Base-by-base conservation (phyloP, 495 filamentous ascomycete species). In the Aspergillus carlsbadensis region DNA sequence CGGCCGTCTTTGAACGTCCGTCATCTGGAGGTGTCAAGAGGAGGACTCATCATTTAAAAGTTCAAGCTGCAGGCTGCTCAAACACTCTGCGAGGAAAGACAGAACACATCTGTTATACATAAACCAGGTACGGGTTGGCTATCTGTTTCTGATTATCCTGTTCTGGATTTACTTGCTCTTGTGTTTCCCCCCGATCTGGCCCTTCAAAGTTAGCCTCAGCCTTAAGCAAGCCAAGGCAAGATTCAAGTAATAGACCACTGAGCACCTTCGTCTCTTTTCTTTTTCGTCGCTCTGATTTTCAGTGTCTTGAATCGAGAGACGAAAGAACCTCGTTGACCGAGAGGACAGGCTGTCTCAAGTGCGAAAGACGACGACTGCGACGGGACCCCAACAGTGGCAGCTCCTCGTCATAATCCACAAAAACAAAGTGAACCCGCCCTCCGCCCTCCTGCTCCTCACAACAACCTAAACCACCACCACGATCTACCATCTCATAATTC, bases 331-430 rank as follows among this genome's bases (percentile, higher is more conserved):
- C 8, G 26, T 29, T 29, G 26, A 29, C 26, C 26, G 26, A 29
- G 26, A 29, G 26, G 26, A 29, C 26, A 29, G 26, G 26, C 26
- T 29, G 26, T 29, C 26, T 29, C 4, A 29, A 29, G 26, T 29
- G 26, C 26, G 26, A 29, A 29, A 29, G 26, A 29, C 26, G 8
- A 29, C 26, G 26, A 29, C 26, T 4, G 26, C 8, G 26, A 29
- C 26, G 8, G 26, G 26, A 29, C 49, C 41, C 42, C 42, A 33
- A 37, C 26, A 52, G 55, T 52, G 52, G 58, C 45, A 48, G 47
- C 47, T 52, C 54, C 54, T 55, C 58, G 58, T 60, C 58, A 60
- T 60, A 60, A 52, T 60, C 58, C 58, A 60, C 58, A 60, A 60
- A 60, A 60, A 60, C 58, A 60, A 47, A 36, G 14, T 50, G 5